A percentile compares a stretch with the other conserved stretches of the same genome.
Evolutionary conservation across 108 stramenopile species (phyloP).

Genomic region (Schizochytrium sp.): DNA sequence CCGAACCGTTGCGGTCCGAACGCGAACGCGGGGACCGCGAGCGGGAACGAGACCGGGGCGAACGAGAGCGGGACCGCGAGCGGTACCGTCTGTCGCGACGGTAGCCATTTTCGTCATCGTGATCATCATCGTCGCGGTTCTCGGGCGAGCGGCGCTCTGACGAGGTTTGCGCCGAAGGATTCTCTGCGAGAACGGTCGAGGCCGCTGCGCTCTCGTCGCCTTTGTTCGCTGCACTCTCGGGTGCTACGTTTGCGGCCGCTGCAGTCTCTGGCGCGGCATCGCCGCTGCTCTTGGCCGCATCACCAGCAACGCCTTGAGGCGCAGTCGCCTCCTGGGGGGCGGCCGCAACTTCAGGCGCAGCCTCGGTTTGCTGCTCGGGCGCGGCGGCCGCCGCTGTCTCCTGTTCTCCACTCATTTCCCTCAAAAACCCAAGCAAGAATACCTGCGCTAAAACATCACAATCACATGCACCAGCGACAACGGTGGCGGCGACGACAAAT

Average conservation of each 20-base stretch:
- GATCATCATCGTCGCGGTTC: neutral
- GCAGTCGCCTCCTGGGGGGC: neutral
- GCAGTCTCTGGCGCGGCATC: neutral
- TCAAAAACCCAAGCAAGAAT: too few species aligned
- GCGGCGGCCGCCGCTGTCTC: neutral
- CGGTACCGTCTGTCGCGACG: neutral
- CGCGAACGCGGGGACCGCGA: neutral
- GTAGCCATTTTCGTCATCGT: neutral
- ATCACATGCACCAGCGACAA: neutral
- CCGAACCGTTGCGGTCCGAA: neutral
- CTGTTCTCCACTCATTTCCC: neutral
- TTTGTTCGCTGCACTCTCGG: too few species aligned
- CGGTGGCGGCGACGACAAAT: neutral
- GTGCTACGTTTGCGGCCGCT: too few species aligned
- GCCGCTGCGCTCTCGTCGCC: too few species aligned
- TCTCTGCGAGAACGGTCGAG: too few species aligned
- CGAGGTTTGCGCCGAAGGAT: too few species aligned
- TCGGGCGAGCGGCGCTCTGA: neutral
- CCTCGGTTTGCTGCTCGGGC: neutral
- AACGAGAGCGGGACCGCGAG: neutral
- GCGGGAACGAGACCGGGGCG: neutral
- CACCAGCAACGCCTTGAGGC: neutral
- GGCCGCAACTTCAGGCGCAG: too few species aligned
- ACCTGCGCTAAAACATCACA: too few species aligned
- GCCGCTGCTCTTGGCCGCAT: neutral